Evolutionary conservation across 345 rosid species (phyloP), one percentile per base, ranked within the genome.

Genomic region (Heritiera littoralis): DNA sequence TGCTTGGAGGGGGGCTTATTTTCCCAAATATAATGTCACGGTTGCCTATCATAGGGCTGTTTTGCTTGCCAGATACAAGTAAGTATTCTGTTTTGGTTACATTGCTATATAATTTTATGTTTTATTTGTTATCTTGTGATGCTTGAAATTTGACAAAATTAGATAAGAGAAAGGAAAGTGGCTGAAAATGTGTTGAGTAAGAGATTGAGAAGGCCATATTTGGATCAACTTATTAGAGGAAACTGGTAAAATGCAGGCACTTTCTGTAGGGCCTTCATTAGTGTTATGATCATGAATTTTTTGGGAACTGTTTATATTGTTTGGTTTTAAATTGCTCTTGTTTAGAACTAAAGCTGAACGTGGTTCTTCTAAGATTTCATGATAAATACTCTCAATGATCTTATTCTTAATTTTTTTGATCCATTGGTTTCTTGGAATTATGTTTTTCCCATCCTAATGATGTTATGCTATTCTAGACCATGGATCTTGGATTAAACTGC

Each of bases 1-100:
- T 20, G 98, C 99, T 81, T 96, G 98, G 99, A 89, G 98, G 77
- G 99, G 99, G 28, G 97, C 88, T 84, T 91, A 86, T 73, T 96
- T 94, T 73, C 99, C 99, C 6, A 86, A 83, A 54, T 96, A 81
- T 41, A 96, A 92, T 79, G 97, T 92, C 79, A 93, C 95, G 1
- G 97, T 94, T 40, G 97, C 92, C 5, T 96, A 96, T 90, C 99
- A 96, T 79, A 84, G 98, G 9, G 93, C 98, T 9, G 99, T 94
- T 77, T 87, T 96, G 89, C 88, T 94, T 63, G 92, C 98, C 11
- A 90, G 85, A 74, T 94, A 94, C 66, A 81, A 91, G 98, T 94
- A 81, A 83, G 87, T 14, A 6, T 78, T 45, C 17, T 30, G 12
- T 6, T 60, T 18, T 77, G n/a, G 46, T 55, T 46, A 41, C 14